These are phyloP conservation scores for Entomortierella chlamydospora DNA, from an alignment of 192 early-diverging fungal genomes.

Conservation along the genomic window DNA sequence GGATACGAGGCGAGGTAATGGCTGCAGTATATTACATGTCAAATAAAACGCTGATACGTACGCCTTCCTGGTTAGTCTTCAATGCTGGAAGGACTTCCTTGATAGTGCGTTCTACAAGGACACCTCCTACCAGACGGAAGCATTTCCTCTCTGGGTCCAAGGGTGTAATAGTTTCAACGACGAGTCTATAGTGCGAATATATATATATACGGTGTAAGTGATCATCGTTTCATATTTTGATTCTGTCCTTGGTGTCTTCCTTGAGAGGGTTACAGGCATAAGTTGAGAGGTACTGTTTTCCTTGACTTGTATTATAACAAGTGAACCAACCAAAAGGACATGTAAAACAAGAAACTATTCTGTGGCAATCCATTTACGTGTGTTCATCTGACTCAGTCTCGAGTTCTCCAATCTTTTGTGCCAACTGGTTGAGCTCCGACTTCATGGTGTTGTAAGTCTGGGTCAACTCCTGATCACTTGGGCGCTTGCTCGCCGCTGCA, in stretches of 20 bases:
- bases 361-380: slow-evolving; percentile 74
- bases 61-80: slow-evolving; percentile 86
- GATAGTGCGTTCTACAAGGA: slow-evolving; percentile 93
- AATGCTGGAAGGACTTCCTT: slow-evolving; percentile 92
- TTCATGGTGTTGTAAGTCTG: slow-evolving; percentile 68
- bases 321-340: too few species aligned
- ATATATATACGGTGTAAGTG: too few species aligned
- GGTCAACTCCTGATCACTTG: slow-evolving; percentile 71
- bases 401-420: slow-evolving; percentile 93
- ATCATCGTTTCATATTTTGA: too few species aligned
- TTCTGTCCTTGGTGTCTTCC: too few species aligned
- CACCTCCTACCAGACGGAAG: slow-evolving; percentile 93
- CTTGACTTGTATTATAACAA: too few species aligned
- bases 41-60: slow-evolving; percentile 45
- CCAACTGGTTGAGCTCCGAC: slow-evolving; percentile 85
- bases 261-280: too few species aligned
- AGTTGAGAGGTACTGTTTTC: too few species aligned
- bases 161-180: slow-evolving; percentile 93
- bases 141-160: slow-evolving; percentile 88
- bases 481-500: slow-evolving; percentile 58
- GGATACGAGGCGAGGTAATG: not conserved
- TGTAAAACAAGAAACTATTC: too few species aligned
- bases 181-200: slow-evolving; percentile 65
- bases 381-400: slow-evolving; percentile 96
- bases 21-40: not conserved